Percentiles rank a stretch among this genome's conserved stretches.
phyloP scores from a whole-genome alignment of 2,329 filamentous ascomycete species.

The Apiospora aurea region DNA sequence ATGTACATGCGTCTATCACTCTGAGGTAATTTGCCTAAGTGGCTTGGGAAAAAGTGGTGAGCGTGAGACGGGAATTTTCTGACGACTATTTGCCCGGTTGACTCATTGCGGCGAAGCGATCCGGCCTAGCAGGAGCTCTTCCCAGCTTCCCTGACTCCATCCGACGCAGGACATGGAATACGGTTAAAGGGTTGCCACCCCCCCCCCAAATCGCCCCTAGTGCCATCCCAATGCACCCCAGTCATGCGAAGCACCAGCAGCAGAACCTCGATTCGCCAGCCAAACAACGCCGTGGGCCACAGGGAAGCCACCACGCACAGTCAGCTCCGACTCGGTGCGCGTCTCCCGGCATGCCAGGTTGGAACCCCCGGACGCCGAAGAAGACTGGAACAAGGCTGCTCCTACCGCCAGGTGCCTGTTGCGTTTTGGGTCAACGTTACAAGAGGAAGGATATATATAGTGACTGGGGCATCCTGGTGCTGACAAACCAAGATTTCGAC shows the following conservation, averaged over 20 bases:
- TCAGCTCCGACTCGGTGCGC: constrained; percentile 16
- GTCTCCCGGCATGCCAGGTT: not conserved
- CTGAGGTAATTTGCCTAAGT: constrained; percentile 7
- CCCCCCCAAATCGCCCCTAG: not conserved
- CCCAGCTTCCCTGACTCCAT: constrained; percentile 2
- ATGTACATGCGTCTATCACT: not conserved
- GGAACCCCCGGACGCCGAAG: not conserved
- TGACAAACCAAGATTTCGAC: not conserved
- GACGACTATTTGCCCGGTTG: constrained; percentile 6
- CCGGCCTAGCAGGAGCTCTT: not conserved
- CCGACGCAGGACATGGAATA: not conserved
- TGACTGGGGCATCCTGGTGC: not conserved
- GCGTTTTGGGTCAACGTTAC: not conserved
- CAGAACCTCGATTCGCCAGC: not conserved
- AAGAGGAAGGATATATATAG: not conserved
- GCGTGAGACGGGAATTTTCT: not conserved
- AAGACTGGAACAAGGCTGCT: not conserved
- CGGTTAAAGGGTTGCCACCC: constrained; percentile 7
- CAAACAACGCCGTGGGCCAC: not conserved
- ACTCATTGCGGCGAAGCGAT: constrained; percentile 17
- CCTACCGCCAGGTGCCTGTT: not conserved
- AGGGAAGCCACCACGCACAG: not conserved
- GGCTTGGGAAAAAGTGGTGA: constrained; percentile 8
- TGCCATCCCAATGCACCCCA: constrained; percentile 4
- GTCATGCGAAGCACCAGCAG: constrained; percentile 18